Evolutionary conservation across 1,139 yeast species (phyloP).

Genomic region (Pichia norvegensis): DNA sequence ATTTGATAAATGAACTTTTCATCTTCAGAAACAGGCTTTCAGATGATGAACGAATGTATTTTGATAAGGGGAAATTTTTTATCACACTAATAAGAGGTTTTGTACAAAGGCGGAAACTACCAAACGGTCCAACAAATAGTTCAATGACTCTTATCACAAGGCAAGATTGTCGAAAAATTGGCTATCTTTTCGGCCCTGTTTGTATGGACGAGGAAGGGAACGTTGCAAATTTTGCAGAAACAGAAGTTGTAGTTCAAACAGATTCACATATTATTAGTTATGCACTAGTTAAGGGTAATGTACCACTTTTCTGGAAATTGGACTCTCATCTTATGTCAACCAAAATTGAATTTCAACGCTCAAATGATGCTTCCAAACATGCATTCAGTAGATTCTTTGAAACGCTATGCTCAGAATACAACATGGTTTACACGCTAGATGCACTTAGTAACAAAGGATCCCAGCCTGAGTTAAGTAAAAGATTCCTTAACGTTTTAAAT

Average conservation of each 20-base stretch:
- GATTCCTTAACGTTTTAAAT: constrained; percentile 29
- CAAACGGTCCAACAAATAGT: constrained; percentile 22
- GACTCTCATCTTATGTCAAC: constrained; percentile 48
- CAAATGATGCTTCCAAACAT: constrained; percentile 56
- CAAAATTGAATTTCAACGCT: constrained; percentile 47
- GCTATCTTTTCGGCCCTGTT: constrained; percentile 57
- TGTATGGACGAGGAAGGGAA: constrained; percentile 69
- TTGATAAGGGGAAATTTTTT: constrained; percentile 53
- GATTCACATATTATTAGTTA: constrained; percentile 48
- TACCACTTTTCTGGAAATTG: constrained; percentile 56
- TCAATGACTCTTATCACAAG: constrained; percentile 55
- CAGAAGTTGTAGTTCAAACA: constrained; percentile 55
- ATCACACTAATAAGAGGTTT: constrained; percentile 60
- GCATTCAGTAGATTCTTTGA: constrained; percentile 63
- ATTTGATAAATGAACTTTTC: constrained; percentile 49
- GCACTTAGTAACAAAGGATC: constrained; percentile 32
- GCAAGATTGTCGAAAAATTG: constrained; percentile 53
- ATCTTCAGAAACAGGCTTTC: constrained; percentile 53
- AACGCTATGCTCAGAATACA: constrained; percentile 46
- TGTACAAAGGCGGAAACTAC: constrained; percentile 47
- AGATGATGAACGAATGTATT: constrained; percentile 38
- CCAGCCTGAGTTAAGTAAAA: constrained; percentile 35
- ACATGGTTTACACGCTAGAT: constrained; percentile 56
- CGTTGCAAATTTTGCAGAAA: constrained; percentile 59
- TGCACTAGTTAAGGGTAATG: constrained; percentile 57